These are phyloP conservation scores for Centaurea solstitialis DNA, from an alignment of 129 eudicot genomes.

Conservation along the genomic window DNA sequence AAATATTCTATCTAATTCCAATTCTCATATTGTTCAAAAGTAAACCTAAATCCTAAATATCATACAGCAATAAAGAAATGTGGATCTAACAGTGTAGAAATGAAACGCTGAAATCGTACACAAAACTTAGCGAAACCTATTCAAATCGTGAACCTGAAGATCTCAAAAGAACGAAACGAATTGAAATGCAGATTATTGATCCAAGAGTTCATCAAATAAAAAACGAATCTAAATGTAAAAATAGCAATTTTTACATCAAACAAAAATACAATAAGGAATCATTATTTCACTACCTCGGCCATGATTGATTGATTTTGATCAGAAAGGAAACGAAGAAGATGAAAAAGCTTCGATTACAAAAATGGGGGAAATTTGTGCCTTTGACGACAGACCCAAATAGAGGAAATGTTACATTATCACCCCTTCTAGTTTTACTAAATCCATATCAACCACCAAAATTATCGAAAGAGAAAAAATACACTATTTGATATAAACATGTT, in stretches of 20 bases:
- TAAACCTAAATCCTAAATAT: constrained; percentile 3
- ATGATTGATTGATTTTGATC: constrained; percentile 9
- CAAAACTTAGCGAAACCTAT: not conserved
- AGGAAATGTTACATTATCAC: constrained; percentile 2
- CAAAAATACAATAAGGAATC: not conserved
- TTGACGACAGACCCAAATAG: not conserved
- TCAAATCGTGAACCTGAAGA: constrained; percentile 18
- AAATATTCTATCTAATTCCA: constrained; percentile 6
- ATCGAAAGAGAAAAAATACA: no score
- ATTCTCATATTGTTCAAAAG: not conserved
- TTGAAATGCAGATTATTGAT: constrained; percentile 3
- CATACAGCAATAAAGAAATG: not conserved
- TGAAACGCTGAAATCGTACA: constrained; percentile 3
- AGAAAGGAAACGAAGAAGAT: not conserved
- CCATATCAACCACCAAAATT: not conserved
- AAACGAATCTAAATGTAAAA: not conserved
- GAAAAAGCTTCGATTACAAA: not conserved
- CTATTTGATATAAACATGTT: no score
- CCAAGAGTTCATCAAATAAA: constrained; percentile 11
- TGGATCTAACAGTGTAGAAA: not conserved
- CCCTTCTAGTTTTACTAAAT: not conserved
- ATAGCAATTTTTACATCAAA: not conserved
- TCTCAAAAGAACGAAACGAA: constrained; percentile 13
- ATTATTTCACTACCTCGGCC: constrained; percentile 27
- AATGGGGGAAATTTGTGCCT: not conserved